These are phyloP conservation scores for Oidium heveae DNA, from an alignment of 2,329 filamentous ascomycete species.

Conservation along the genomic window DNA sequence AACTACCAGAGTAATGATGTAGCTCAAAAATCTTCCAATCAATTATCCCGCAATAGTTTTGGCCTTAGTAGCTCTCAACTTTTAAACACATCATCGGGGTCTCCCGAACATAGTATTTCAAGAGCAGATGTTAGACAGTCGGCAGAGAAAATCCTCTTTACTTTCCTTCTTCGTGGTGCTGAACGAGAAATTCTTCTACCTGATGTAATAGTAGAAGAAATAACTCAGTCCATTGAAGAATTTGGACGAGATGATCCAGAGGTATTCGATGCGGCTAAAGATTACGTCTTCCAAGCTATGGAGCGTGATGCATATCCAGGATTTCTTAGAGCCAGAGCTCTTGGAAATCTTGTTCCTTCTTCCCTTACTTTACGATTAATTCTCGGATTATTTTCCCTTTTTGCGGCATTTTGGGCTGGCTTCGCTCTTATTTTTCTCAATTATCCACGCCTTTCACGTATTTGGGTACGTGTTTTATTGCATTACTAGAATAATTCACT, in stretches of 20 bases:
- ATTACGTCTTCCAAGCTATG: constrained; percentile 99
- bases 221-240: constrained; percentile 72
- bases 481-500: not conserved
- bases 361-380: constrained; percentile 71
- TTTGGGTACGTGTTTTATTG: constrained; percentile 42
- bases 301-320: constrained; percentile 97
- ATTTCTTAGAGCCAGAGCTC: constrained; percentile 79
- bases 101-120: constrained; percentile 61
- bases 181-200: constrained; percentile 91
- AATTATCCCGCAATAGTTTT: constrained; percentile 23
- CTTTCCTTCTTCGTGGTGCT: constrained; percentile 78
- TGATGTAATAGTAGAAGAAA: constrained; percentile 60
- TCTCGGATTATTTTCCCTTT: constrained; percentile 62
- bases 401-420: constrained; percentile 78
- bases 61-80: constrained; percentile 33
- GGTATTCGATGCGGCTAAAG: constrained; percentile 90
- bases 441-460: constrained; percentile 44
- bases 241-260: constrained; percentile 86
- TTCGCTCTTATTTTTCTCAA: constrained; percentile 87
- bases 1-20: constrained; percentile 4
- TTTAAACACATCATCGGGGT: constrained; percentile 50
- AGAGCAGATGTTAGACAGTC: constrained; percentile 76
- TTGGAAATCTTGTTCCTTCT: constrained; percentile 84
- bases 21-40: constrained; percentile 24
- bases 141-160: constrained; percentile 97